A percentile compares a stretch with the other conserved stretches of the same genome.
Conservation (phyloP, 768 basidiomycete species). For the Leucosporidium creatinivorum region DNA sequence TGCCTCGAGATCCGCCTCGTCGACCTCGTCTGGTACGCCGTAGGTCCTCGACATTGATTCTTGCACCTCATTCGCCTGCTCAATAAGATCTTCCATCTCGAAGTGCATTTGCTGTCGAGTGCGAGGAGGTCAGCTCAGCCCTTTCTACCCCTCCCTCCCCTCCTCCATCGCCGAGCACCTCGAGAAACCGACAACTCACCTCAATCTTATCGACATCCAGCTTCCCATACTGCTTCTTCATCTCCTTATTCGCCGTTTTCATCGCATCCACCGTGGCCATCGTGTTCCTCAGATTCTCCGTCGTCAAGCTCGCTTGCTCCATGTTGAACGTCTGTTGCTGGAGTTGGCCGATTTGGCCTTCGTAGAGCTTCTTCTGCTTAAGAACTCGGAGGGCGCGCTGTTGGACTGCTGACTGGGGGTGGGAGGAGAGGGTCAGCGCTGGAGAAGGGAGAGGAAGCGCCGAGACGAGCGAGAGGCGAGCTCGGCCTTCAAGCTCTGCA, state of each 20-base stretch:
- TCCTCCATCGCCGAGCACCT: neutral
- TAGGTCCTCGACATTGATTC: constrained; percentile 89
- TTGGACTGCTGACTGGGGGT: constrained; percentile 70
- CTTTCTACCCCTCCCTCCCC: neutral
- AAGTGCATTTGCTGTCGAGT: constrained; percentile 75
- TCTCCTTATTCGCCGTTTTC: constrained; percentile 90
- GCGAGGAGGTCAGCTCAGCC: neutral
- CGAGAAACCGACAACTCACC: neutral
- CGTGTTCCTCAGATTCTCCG: constrained; percentile 96
- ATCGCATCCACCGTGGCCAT: constrained; percentile 99
- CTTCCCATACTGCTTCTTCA: constrained; percentile 94
- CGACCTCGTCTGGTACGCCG: constrained; percentile 92
- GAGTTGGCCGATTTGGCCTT: constrained; percentile 79
- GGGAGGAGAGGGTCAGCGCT: neutral
- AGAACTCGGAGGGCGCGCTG: constrained; percentile 87
- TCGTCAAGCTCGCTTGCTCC: constrained; percentile 89
- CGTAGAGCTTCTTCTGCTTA: constrained; percentile 92
- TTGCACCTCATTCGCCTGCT: constrained; percentile 96
- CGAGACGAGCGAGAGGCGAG: no score
- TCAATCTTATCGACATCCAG: constrained; percentile 56
- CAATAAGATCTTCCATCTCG: constrained; percentile 95
- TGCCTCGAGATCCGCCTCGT: constrained; percentile 94
- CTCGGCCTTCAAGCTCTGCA: no score
- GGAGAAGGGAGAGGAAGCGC: neutral
- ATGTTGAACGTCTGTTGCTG: constrained; percentile 97